phyloP scores from a whole-genome alignment of 2,329 filamentous ascomycete genomes.

The Canariomyces notabilis region DNA sequence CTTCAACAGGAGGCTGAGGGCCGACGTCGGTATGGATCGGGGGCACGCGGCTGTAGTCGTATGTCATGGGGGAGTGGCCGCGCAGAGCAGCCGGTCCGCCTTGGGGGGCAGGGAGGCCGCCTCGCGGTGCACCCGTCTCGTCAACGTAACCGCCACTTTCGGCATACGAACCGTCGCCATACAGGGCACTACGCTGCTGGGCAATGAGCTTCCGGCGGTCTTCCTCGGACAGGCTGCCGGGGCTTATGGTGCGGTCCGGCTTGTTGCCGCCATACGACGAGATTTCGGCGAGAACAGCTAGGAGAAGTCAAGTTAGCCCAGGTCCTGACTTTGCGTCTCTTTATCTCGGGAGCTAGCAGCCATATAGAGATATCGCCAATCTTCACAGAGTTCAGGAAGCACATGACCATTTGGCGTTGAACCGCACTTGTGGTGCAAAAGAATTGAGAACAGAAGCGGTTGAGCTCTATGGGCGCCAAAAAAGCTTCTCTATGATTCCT shows the following conservation, averaged over 20 bases:
- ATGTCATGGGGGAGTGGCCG: constrained; percentile 74
- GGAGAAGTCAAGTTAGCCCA: constrained; percentile 30
- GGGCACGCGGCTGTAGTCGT: constrained; percentile 53
- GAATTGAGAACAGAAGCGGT: constrained; percentile 27
- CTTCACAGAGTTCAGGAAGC: constrained; percentile 25
- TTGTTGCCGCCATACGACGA: constrained; percentile 52
- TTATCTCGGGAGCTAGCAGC: constrained; percentile 10
- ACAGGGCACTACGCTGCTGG: constrained; percentile 89
- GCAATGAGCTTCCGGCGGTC: constrained; percentile 94
- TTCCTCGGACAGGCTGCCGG: constrained; percentile 83
- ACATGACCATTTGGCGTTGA: constrained; percentile 25
- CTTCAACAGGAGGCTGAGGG: constrained; percentile 38
- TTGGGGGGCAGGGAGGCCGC: constrained; percentile 61
- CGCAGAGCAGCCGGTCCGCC: constrained; percentile 61
- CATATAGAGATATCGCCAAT: constrained; percentile 16
- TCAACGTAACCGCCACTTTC: constrained; percentile 63
- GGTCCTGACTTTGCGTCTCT: constrained; percentile 11
- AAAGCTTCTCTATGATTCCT: constrained; percentile 33
- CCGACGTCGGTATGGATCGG: constrained; percentile 48
- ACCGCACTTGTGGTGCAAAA: constrained; percentile 31
- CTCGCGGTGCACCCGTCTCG: constrained; percentile 58
- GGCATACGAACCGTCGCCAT: constrained; percentile 70
- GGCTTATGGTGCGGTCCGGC: constrained; percentile 80
- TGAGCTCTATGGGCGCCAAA: constrained; percentile 25
- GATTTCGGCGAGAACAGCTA: constrained; percentile 49